phyloP scores from a whole-genome alignment of 139 green algal genomes.

The Ulvella scutata region DNA sequence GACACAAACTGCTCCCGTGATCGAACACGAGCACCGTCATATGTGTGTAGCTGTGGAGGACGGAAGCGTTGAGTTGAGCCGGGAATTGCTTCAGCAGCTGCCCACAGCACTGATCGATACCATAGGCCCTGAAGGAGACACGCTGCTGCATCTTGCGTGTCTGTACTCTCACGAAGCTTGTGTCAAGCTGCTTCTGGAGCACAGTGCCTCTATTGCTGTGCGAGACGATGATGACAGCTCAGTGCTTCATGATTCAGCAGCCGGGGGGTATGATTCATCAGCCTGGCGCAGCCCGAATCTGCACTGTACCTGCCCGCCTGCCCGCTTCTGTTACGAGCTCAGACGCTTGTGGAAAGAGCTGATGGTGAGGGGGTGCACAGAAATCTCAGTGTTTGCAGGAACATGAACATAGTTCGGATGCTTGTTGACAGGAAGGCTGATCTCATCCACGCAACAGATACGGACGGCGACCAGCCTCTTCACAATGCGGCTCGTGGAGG shows the following conservation, averaged over 20 bases:
- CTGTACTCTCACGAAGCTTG: constrained; percentile 24
- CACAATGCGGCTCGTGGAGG: constrained; percentile 30
- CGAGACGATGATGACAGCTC: constrained; percentile 29
- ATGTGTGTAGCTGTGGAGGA: not conserved
- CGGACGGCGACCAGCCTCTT: constrained; percentile 31
- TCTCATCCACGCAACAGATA: not conserved
- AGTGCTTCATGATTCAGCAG: constrained; percentile 33
- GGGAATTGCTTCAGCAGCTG: too few species aligned
- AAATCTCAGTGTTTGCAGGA: not conserved
- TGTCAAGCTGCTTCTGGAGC: constrained; percentile 17
- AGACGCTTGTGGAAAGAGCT: not conserved
- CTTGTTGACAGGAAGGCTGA: not conserved
- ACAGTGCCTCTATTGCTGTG: constrained; percentile 10
- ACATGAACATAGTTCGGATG: not conserved
- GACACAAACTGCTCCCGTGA: not conserved
- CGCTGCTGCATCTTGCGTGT: constrained; percentile 25
- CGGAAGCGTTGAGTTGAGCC: not conserved
- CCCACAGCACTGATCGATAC: constrained; percentile 6
- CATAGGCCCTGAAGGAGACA: constrained; percentile 32
- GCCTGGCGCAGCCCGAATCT: constrained; percentile 12
- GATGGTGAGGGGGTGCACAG: not conserved
- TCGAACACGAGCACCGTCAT: not conserved
- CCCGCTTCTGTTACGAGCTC: not conserved
- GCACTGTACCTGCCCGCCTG: not conserved
- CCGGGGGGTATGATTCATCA: constrained; percentile 27